A percentile compares a stretch with the other conserved stretches of the same genome.
These are phyloP conservation scores for Sphaerulina musiva DNA, from an alignment of 2,329 filamentous ascomycete genomes.

Conservation along the genomic window DNA sequence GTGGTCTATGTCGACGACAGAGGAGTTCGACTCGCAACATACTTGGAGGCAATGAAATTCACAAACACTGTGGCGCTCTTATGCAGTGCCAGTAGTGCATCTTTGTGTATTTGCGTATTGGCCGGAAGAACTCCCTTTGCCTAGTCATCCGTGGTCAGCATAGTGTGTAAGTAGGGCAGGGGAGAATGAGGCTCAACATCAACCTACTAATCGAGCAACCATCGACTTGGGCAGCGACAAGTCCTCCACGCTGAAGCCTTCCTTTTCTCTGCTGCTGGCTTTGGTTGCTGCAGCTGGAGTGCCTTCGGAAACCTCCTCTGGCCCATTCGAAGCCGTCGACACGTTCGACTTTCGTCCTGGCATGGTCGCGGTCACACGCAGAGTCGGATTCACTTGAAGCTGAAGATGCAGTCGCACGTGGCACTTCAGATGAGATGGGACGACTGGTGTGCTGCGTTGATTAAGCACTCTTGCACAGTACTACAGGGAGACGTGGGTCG, in stretches of 20 bases:
- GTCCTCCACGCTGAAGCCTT: conserved; percentile 41
- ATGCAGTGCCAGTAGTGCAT: conserved; percentile 69
- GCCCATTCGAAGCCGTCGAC: conserved; percentile 36
- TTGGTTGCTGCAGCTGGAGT: conserved; percentile 22
- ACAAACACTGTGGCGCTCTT: conserved; percentile 81
- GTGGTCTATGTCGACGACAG: background rate
- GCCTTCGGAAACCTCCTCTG: conserved; percentile 32
- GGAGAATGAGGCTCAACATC: background rate
- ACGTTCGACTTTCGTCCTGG: conserved; percentile 45
- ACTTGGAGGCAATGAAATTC: conserved; percentile 71
- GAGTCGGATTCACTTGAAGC: background rate
- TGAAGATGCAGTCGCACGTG: background rate
- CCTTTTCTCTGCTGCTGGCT: conserved; percentile 29
- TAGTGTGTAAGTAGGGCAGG: background rate
- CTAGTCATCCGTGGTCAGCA: background rate
- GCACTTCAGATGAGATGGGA: background rate
- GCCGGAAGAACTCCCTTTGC: conserved; percentile 31
- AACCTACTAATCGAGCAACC: conserved; percentile 5
- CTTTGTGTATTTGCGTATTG: conserved; percentile 77
- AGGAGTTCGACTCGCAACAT: conserved; percentile 35
- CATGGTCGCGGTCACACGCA: conserved; percentile 30
- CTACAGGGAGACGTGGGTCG: background rate
- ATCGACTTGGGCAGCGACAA: conserved; percentile 6
- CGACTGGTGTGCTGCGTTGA: background rate
- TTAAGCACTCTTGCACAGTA: background rate